phyloP scores from a whole-genome alignment of 352 stramenopile species.

The Globisporangium splendens region DNA sequence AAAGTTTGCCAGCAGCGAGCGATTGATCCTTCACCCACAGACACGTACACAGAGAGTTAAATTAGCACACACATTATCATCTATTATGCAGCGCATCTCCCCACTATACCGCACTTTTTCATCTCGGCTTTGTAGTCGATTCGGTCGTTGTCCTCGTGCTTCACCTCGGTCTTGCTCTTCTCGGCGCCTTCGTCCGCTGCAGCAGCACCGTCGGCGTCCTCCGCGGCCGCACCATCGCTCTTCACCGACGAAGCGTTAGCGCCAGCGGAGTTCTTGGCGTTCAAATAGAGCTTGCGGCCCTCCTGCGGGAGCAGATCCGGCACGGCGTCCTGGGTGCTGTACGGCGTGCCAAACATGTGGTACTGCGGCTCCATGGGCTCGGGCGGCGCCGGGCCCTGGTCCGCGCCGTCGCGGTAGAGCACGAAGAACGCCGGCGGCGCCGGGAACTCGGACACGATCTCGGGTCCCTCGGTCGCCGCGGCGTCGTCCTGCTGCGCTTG shows the following conservation, averaged over 20 bases:
- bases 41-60: background rate
- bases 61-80: background rate
- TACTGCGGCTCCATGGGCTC: conserved; percentile 76
- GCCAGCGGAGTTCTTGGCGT: background rate
- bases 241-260: background rate
- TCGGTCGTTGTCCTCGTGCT: conserved; percentile 3
- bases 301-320: conserved; percentile 64
- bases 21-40: conserved; percentile 56
- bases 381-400: conserved; percentile 50
- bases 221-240: background rate
- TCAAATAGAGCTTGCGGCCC: conserved; percentile 61
- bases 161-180: conserved; percentile 2
- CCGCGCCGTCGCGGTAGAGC: conserved; percentile 58
- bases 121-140: conserved; percentile 78
- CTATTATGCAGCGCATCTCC: background rate
- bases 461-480: conserved; percentile 36
- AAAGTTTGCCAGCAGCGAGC: conserved; percentile 81
- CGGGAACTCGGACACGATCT: conserved; percentile 85
- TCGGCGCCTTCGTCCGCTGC: background rate
- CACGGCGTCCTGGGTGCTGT: conserved; percentile 78
- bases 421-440: conserved; percentile 75
- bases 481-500: conserved; percentile 9
- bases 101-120: conserved; percentile 48
- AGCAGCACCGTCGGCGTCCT: background rate
- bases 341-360: conserved; percentile 84